Conservation (phyloP, 176 grass and related monocot genomes). For the Aegilops umbellulata region DNA sequence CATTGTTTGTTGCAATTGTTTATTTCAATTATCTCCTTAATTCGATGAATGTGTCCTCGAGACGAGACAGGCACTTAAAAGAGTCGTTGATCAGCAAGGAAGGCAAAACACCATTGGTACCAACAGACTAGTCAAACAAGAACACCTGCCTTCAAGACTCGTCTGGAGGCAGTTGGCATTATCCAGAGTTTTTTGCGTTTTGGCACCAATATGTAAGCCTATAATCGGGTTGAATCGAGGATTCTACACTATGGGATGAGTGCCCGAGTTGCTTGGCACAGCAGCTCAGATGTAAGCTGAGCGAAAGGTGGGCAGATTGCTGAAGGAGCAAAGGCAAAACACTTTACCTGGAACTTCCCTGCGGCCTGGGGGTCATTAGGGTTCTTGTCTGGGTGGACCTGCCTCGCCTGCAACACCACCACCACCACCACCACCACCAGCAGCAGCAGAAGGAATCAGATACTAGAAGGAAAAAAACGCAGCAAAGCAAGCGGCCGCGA, state of each 20-base stretch:
- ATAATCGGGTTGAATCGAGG: constrained; percentile 2
- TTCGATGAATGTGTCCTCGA: background rate
- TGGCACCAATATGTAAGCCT: background rate
- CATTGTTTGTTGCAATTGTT: background rate
- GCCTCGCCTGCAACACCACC: constrained; percentile 58
- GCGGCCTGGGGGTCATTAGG: constrained; percentile 81
- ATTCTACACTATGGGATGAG: background rate
- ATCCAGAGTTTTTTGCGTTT: background rate
- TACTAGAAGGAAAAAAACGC: background rate
- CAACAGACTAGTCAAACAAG: background rate
- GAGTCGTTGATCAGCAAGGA: background rate
- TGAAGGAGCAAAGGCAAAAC: background rate
- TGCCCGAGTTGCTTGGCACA: background rate
- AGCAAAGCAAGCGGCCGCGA: background rate
- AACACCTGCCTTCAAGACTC: background rate
- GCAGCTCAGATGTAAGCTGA: background rate
- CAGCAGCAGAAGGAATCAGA: constrained; percentile 15
- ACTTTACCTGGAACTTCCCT: constrained; percentile 78
- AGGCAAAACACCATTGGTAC: background rate
- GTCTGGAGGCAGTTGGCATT: background rate
- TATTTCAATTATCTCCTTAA: background rate
- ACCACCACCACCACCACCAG: background rate
- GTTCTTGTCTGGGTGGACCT: constrained; percentile 97
- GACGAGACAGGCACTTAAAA: background rate
- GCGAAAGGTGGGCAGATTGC: background rate